Conservation (phyloP, 2,329 filamentous ascomycete genomes). For the Chaetomium sp. region DNA sequence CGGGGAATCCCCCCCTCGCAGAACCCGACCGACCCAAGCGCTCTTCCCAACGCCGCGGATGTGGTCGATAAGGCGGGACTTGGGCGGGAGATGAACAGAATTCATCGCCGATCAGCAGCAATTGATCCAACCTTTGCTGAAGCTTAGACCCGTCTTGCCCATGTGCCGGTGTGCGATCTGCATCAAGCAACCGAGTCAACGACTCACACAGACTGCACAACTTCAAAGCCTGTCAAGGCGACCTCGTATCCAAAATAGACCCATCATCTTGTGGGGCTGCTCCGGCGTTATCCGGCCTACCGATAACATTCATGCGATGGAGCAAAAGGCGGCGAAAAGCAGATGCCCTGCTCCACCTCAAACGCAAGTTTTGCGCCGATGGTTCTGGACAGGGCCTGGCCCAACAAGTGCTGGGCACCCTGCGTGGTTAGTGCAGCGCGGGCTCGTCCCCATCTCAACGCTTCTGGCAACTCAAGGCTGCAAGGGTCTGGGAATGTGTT, state of each 20-base stretch:
- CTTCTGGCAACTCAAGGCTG: not conserved
- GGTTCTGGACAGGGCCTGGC: not conserved
- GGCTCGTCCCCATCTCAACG: too few relatives aligned
- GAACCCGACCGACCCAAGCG: not conserved
- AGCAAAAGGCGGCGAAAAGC: conserved; percentile 20
- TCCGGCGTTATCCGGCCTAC: not conserved
- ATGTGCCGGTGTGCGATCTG: not conserved
- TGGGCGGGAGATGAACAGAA: conserved; percentile 6
- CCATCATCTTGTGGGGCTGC: conserved; percentile 10
- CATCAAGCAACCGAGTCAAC: not conserved
- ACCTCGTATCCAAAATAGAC: conserved; percentile 24
- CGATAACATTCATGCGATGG: conserved; percentile 20
- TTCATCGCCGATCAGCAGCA: not conserved
- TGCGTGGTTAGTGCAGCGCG: too few relatives aligned
- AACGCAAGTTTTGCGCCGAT: conserved; percentile 13
- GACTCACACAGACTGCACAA: not conserved
- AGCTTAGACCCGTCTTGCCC: not conserved
- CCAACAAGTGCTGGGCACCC: not conserved
- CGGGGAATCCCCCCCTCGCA: not conserved
- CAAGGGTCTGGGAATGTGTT: not conserved
- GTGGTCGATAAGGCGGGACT: not conserved
- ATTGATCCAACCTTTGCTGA: not conserved
- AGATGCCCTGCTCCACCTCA: conserved; percentile 16
- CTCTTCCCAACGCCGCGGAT: not conserved
- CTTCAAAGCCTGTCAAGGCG: not conserved